Conservation (phyloP, 768 basidiomycete species). For the Tricholoma sp. region DNA sequence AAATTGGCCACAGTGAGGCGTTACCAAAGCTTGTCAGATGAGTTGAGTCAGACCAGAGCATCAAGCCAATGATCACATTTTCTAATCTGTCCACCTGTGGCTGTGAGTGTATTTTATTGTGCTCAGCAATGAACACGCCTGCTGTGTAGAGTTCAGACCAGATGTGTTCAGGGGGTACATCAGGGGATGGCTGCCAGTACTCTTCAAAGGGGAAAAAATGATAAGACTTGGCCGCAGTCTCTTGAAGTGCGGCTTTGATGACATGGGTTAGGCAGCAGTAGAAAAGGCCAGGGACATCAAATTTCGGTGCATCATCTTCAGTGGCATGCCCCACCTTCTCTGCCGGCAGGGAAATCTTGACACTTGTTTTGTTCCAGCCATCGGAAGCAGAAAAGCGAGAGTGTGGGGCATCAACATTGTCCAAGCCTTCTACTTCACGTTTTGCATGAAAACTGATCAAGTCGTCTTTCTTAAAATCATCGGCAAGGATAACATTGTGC, state of each 20-base stretch:
- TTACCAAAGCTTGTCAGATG: too few relatives aligned
- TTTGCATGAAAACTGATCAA: slow-evolving; percentile 15
- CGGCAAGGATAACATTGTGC: slow-evolving; percentile 16
- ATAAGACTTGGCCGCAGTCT: slow-evolving; percentile 2
- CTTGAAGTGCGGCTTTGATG: not conserved
- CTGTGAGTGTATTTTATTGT: too few relatives aligned
- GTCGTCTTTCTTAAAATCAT: slow-evolving; percentile 11
- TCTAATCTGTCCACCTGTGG: too few relatives aligned
- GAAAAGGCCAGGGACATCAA: not conserved
- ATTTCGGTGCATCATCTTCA: slow-evolving; percentile 4
- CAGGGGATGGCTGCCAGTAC: slow-evolving; percentile 10
- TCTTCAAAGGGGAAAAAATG: slow-evolving; percentile 12
- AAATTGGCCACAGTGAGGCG: too few relatives aligned
- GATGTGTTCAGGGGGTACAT: not conserved
- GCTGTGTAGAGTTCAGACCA: not conserved
- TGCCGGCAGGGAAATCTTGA: slow-evolving; percentile 17
- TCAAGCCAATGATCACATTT: too few relatives aligned
- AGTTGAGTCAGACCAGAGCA: too few relatives aligned
- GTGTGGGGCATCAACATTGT: not conserved
- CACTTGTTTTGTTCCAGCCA: slow-evolving; percentile 18
- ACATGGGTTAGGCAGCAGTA: not conserved
- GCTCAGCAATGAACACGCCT: too few relatives aligned
- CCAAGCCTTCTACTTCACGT: slow-evolving; percentile 5
- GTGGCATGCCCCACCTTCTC: slow-evolving; percentile 14
- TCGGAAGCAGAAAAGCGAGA: not conserved